phyloP scores from a whole-genome alignment of 371 early-diverging fungal genomes.

The Zychaea mexicana region DNA sequence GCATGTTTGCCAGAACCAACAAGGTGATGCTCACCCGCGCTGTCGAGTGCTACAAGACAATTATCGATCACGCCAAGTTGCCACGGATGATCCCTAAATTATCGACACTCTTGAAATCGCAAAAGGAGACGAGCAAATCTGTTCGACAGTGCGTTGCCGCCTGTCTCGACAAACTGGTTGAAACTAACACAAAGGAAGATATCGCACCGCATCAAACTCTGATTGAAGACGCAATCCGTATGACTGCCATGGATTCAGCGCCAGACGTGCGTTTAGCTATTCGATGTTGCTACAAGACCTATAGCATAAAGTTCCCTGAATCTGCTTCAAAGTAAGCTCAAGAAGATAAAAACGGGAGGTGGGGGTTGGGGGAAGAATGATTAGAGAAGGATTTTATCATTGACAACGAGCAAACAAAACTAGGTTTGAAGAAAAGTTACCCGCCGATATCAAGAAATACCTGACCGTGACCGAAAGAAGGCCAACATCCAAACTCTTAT shows the following conservation, averaged over 20 bases:
- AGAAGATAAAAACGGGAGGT: too few relatives aligned
- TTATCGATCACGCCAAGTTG: slow-evolving; percentile 39
- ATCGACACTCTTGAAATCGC: slow-evolving; percentile 24
- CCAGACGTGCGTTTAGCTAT: slow-evolving; percentile 52
- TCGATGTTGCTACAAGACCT: slow-evolving; percentile 44
- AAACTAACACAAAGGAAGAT: slow-evolving; percentile 36
- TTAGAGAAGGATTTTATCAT: background rate
- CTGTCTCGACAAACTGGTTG: slow-evolving; percentile 41
- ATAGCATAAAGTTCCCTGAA: slow-evolving; percentile 44
- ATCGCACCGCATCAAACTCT: slow-evolving; percentile 31
- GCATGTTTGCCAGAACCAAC: slow-evolving; percentile 60
- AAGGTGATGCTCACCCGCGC: slow-evolving; percentile 52
- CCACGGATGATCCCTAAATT: slow-evolving; percentile 39
- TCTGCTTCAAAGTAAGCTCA: slow-evolving; percentile 21
- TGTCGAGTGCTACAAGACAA: slow-evolving; percentile 39
- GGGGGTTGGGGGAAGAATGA: background rate
- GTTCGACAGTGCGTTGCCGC: slow-evolving; percentile 41
- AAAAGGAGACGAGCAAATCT: slow-evolving; percentile 41
- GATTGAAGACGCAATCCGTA: slow-evolving; percentile 46
- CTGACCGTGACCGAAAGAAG: background rate
- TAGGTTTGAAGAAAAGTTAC: background rate
- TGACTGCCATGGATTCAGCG: slow-evolving; percentile 50
- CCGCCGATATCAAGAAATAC: background rate
- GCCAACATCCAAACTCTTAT: background rate
- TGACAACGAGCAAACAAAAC: background rate